Conservation (phyloP, 2,329 filamentous ascomycete genomes). For the Macrophomina phaseolina region DNA sequence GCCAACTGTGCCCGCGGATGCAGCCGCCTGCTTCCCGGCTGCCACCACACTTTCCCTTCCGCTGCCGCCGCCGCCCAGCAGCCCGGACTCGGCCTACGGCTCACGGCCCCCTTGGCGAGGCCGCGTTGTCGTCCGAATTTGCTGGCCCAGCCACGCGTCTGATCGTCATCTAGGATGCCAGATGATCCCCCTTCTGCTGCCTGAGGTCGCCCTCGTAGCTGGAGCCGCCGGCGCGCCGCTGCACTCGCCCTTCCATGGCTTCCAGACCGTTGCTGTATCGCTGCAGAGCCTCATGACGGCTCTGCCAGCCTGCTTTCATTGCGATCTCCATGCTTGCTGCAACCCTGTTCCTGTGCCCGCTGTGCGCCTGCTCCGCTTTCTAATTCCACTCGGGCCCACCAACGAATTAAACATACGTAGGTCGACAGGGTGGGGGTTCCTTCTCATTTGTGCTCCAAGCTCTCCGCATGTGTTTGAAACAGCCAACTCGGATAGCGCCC, state of each 20-base stretch:
- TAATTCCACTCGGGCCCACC: conserved; percentile 18
- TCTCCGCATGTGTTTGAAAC: conserved; percentile 29
- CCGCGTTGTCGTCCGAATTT: conserved; percentile 14
- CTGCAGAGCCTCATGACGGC: conserved; percentile 9
- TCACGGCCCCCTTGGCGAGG: conserved; percentile 7
- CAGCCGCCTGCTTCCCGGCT: conserved; percentile 4
- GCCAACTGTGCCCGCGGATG: neutral
- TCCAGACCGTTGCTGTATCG: neutral
- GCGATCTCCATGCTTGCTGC: conserved; percentile 5
- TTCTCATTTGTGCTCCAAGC: conserved; percentile 27
- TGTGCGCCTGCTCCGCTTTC: conserved; percentile 12
- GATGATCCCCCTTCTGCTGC: conserved; percentile 16
- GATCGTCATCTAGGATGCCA: conserved; percentile 21
- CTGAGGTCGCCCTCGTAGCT: neutral
- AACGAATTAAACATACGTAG: conserved; percentile 25
- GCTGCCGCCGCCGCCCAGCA: neutral
- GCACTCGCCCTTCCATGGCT: neutral
- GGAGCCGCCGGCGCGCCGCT: neutral
- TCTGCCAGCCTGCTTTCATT: neutral
- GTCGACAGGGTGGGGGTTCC: conserved; percentile 12
- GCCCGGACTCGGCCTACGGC: neutral
- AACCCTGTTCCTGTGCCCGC: conserved; percentile 4
- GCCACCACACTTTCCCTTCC: neutral
- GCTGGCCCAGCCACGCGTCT: conserved; percentile 23
- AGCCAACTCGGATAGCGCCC: conserved; percentile 18